A percentile compares a stretch with the other conserved stretches of the same genome.
These are phyloP conservation scores for Cicer arietinum DNA, from an alignment of 306 rosid species.

Conservation along the genomic window DNA sequence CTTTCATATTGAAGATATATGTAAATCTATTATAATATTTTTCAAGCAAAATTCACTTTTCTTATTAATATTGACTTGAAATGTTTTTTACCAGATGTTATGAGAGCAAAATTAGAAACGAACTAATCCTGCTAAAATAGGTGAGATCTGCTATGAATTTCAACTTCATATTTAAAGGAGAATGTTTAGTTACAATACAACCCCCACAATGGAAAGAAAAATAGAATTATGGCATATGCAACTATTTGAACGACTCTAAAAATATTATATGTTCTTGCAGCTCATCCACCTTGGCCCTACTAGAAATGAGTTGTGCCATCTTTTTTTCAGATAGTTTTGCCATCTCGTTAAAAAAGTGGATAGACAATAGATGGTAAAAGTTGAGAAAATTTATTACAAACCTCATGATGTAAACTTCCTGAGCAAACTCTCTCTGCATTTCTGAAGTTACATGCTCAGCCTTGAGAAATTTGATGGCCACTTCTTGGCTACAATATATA, in stretches of 20 bases:
- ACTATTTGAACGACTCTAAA: conserved; percentile 22
- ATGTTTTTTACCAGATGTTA: neutral
- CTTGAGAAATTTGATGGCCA: conserved; percentile 95
- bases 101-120: conserved; percentile 18
- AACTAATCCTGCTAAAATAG: neutral
- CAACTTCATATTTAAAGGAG: conserved; percentile 23
- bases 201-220: neutral
- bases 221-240: neutral
- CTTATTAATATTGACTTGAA: too few species aligned
- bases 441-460: conserved; percentile 81
- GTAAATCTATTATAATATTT: neutral
- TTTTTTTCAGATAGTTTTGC: neutral
- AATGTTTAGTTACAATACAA: conserved; percentile 2
- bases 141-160: conserved; percentile 19
- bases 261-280: conserved; percentile 18
- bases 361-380: conserved; percentile 24
- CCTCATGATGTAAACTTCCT: conserved; percentile 98
- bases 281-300: conserved; percentile 28
- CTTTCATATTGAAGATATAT: conserved; percentile 4
- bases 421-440: conserved; percentile 88
- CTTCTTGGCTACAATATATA: conserved; percentile 89
- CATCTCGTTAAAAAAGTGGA: conserved; percentile 32
- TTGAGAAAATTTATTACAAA: conserved; percentile 39
- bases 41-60: neutral
- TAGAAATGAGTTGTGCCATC: conserved; percentile 26